Conservation (phyloP, 1,284 basidiomycete genomes). For the Ganoderma lingzhi region DNA sequence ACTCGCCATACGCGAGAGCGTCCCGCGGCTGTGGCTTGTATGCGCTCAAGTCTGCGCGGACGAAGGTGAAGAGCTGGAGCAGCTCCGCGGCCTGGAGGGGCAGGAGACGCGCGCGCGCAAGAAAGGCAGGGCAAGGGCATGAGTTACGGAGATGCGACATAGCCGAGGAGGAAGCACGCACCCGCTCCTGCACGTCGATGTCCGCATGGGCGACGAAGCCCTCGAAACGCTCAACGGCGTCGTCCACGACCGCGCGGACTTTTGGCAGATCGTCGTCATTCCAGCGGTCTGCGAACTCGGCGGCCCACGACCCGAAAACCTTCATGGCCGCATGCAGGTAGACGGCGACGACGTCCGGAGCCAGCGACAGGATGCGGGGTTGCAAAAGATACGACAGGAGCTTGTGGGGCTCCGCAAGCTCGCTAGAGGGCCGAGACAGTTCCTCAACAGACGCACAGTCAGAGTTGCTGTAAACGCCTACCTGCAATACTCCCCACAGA, state of each 20-base stretch:
- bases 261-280: conserved; percentile 70
- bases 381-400: conserved; percentile 75
- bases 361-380: conserved; percentile 58
- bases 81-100: conserved; percentile 77
- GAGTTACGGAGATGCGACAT: conserved; percentile 7
- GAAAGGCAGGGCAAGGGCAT: not conserved
- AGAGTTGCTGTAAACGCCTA: conserved; percentile 46
- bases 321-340: conserved; percentile 89
- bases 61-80: conserved; percentile 81
- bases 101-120: not conserved
- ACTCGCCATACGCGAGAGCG: conserved; percentile 45
- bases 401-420: conserved; percentile 75
- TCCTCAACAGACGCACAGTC: not conserved
- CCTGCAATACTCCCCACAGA: conserved; percentile 93
- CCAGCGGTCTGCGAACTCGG: conserved; percentile 81
- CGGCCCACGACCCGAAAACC: conserved; percentile 87
- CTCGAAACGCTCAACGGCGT: conserved; percentile 63
- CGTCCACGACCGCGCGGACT: conserved; percentile 67
- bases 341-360: conserved; percentile 71
- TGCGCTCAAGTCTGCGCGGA: conserved; percentile 79
- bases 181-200: conserved; percentile 93
- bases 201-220: conserved; percentile 66
- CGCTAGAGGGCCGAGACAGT: conserved; percentile 49
- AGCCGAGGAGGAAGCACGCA: conserved; percentile 47
- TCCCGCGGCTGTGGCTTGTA: conserved; percentile 56